Evolutionary conservation across 208 protist species (phyloP).

Genomic region (Leishmania amazonensis): DNA sequence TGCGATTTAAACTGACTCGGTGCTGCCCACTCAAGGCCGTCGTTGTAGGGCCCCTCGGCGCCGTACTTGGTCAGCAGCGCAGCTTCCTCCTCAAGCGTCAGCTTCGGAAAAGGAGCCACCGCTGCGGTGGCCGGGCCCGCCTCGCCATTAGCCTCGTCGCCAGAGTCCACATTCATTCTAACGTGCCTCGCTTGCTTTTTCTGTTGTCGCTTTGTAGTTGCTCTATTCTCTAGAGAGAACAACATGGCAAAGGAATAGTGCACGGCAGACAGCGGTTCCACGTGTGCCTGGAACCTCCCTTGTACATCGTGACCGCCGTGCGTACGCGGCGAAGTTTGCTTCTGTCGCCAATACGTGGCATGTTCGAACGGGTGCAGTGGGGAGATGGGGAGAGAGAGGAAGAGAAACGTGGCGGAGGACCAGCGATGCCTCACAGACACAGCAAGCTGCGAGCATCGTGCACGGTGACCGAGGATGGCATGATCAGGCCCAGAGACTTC

Average conservation of each 20-base stretch:
- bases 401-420: background rate
- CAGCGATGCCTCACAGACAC: background rate
- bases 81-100: conserved; percentile 65
- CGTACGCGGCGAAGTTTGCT: background rate
- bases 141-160: background rate
- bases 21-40: conserved; percentile 41
- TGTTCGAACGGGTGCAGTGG: background rate
- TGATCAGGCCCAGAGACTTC: background rate
- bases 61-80: conserved; percentile 81
- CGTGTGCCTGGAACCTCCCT: background rate
- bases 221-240: background rate
- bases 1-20: conserved; percentile 60
- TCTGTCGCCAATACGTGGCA: background rate
- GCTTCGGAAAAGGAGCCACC: background rate
- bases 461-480: background rate
- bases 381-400: background rate
- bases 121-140: background rate
- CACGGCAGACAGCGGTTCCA: background rate
- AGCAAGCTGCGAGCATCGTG: background rate
- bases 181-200: no score
- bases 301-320: background rate
- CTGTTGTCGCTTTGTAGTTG: no score
- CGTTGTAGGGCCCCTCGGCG: conserved; percentile 48
- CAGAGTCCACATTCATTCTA: conserved; percentile 25
- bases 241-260: background rate